Percentiles rank a stretch among this genome's conserved stretches.
phyloP scores from a whole-genome alignment of 371 early-diverging fungal species.

The Syncephalis plumigaleata region DNA sequence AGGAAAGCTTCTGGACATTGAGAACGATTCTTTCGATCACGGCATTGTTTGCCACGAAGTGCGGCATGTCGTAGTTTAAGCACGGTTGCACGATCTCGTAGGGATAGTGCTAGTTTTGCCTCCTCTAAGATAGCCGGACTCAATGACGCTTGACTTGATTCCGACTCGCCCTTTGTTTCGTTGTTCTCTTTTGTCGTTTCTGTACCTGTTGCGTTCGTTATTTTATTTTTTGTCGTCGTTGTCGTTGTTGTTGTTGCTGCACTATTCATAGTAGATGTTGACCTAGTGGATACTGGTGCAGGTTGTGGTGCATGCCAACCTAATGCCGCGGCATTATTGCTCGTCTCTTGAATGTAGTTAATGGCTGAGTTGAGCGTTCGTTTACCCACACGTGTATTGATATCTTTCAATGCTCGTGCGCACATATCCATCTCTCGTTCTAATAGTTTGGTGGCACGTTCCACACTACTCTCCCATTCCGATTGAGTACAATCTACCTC shows the following conservation, averaged over 20 bases:
- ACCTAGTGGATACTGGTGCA: not conserved
- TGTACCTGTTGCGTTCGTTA: not conserved
- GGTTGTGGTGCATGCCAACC: not conserved
- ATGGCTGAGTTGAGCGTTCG: slow-evolving; percentile 72
- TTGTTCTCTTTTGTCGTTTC: not conserved
- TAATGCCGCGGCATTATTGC: slow-evolving; percentile 19
- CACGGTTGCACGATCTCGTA: slow-evolving; percentile 53
- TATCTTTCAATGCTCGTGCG: slow-evolving; percentile 43
- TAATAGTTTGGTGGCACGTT: slow-evolving; percentile 49
- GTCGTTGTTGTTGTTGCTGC: slow-evolving; percentile 1
- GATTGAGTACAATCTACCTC: slow-evolving; percentile 82
- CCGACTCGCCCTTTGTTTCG: slow-evolving; percentile 7
- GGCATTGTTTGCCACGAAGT: slow-evolving; percentile 60
- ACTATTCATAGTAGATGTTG: not conserved
- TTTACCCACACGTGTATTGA: slow-evolving; percentile 60
- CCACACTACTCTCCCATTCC: slow-evolving; percentile 85
- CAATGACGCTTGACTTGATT: slow-evolving; percentile 23
- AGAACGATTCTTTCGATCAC: slow-evolving; percentile 51
- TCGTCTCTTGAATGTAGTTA: slow-evolving; percentile 31
- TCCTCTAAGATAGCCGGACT: slow-evolving; percentile 55
- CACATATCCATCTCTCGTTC: slow-evolving; percentile 61
- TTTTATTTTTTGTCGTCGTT: slow-evolving; percentile 5
- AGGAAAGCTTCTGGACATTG: slow-evolving; percentile 88
- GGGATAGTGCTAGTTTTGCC: slow-evolving; percentile 57
- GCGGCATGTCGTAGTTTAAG: slow-evolving; percentile 67